phyloP scores from a whole-genome alignment of 148 eudicot species.

The Rhododendron molle region DNA sequence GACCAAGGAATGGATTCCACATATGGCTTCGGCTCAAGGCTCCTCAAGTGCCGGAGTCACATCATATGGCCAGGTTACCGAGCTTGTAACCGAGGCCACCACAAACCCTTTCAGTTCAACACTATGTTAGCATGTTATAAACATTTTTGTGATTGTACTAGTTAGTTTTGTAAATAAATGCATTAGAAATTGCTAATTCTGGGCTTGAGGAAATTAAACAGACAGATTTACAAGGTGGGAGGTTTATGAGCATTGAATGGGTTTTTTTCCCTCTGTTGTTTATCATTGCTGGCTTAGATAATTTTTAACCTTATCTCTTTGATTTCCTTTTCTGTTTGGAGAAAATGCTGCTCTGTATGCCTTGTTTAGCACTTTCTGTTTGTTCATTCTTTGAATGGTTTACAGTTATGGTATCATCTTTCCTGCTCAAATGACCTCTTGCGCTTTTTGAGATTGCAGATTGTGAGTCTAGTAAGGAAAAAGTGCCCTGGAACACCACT shows the following conservation, averaged over 20 bases:
- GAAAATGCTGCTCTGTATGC: neutral
- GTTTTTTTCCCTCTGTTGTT: neutral
- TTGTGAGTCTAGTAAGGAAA: slow-evolving; percentile 57
- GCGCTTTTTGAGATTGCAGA: slow-evolving; percentile 37
- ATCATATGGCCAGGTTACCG: too few relatives aligned
- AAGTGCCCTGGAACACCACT: slow-evolving; percentile 85
- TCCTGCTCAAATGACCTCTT: neutral
- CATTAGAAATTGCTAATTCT: slow-evolving; percentile 1
- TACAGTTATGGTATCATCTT: neutral
- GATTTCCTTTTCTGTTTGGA: neutral
- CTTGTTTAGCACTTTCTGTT: neutral
- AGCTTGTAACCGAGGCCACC: too few relatives aligned
- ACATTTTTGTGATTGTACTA: neutral
- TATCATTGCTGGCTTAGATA: neutral
- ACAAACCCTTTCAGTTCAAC: neutral
- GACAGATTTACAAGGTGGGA: neutral
- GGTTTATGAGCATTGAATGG: neutral
- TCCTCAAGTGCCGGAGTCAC: too few relatives aligned
- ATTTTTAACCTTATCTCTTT: neutral
- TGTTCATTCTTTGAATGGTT: neutral
- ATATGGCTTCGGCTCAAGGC: too few relatives aligned
- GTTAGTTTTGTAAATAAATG: neutral
- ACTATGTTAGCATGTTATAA: neutral
- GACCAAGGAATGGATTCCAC: too few relatives aligned
- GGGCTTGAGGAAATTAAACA: neutral